A percentile compares a stretch with the other conserved stretches of the same genome.
Evolutionary conservation across 768 basidiomycete species (phyloP).

Genomic region (Kwoniella sp.): DNA sequence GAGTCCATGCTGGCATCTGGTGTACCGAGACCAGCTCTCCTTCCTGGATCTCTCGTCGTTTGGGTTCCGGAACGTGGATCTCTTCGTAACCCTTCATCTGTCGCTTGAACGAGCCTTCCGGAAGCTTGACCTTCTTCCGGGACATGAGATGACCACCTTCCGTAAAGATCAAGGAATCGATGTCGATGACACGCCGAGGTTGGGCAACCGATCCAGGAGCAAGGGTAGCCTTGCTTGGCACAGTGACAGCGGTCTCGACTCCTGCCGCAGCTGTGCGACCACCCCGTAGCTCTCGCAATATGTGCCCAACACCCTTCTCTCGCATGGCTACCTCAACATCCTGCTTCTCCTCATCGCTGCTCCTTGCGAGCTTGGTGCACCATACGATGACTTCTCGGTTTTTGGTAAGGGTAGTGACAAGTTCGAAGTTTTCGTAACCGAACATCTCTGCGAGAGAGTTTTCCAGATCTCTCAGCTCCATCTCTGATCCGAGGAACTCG

Average conservation of each 20-base stretch:
- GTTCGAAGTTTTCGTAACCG: conserved; percentile 75
- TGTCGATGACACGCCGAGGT: conserved; percentile 77
- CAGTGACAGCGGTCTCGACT: conserved; percentile 56
- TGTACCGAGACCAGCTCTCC: conserved; percentile 62
- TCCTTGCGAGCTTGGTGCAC: conserved; percentile 93
- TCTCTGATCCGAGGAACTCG: conserved; percentile 77
- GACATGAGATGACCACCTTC: conserved; percentile 97
- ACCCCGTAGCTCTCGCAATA: conserved; percentile 78
- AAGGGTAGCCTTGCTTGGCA: conserved; percentile 79
- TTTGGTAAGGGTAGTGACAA: conserved; percentile 83
- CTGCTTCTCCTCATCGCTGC: conserved; percentile 78
- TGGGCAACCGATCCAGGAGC: conserved; percentile 77
- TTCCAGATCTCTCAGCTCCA: conserved; percentile 83
- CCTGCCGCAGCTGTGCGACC: conserved; percentile 61
- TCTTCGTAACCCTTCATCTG: conserved; percentile 96
- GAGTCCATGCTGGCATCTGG: conserved; percentile 77
- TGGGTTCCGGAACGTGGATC: conserved; percentile 91
- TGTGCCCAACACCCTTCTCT: conserved; percentile 95
- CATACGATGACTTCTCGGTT: conserved; percentile 95
- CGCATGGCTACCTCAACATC: conserved; percentile 98
- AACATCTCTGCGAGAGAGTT: conserved; percentile 96
- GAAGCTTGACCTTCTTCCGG: conserved; percentile 96
- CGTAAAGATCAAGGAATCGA: conserved; percentile 91
- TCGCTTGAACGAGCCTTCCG: conserved; percentile 95
- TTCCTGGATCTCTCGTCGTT: conserved; percentile 62